Base-by-base conservation (phyloP, 1,139 yeast species). In the Taiozyma sp. region DNA sequence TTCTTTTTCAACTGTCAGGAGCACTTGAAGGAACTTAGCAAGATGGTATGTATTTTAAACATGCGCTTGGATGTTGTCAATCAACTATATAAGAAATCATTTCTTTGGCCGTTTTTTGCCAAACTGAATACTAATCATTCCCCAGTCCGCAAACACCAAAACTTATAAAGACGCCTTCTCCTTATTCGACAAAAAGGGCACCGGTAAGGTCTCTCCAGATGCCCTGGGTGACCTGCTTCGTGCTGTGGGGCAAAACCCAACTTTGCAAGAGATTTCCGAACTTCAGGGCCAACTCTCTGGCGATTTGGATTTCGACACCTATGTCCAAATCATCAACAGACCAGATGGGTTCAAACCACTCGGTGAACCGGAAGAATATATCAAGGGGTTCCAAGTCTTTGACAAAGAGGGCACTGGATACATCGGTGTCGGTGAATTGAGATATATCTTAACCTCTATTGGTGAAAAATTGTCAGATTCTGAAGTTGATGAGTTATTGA, bases 231-330 rank as follows among this genome's bases (percentile, higher is more conserved):
- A 95, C 66, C 80, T 95, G 63, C 80, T 95, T 56, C 81, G 99
- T 70, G 97, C 99, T 4, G 93, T 93, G 55, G 99, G 99, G 36
- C 98, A 93, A 74, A 95, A 95, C 75, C 99, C 99, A 57, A 92
- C 99, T 12, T 80, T 89, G 63, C 90, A 93, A 29, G 96, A 90
- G 70, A 87, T 90, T 56, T 74, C 85, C 36, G 92, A 87, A 58
- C 78, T 89, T 56, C 90, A 87, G 71, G 71, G 75, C 66, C 57
- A 74, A 70, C 56, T 65, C 46, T 61, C 70, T 30, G 57, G 65
- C 8, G 72, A 78, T 50, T 54, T 62, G 79, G 91, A 87, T 65
- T 89, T 84, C 62, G 93, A 85, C 50, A 81, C 91, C 16, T 90
- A 87, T 70, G 83, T 85, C 57, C 81, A 82, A 69, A 79, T 89